Evolutionary conservation across 2,329 filamentous ascomycete genomes (phyloP), one percentile per base, ranked within the genome.

Genomic region (Nemania sp.): DNA sequence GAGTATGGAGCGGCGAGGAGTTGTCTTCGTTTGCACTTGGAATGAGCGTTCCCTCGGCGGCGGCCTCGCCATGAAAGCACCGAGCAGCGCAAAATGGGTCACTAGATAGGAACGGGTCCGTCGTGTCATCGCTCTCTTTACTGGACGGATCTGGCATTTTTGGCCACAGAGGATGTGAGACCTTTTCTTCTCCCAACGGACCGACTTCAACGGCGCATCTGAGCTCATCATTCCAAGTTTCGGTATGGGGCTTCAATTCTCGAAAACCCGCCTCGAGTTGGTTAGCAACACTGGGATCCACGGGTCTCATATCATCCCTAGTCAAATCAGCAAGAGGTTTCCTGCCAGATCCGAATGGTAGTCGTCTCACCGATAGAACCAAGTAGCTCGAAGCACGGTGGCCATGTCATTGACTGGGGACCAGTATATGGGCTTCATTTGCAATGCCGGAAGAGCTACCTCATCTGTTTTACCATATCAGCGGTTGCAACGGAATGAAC

Each of bases 391-490:
- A 59, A 90, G 83, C 1, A 98, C 92, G 37, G 87, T 81, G 6
- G 91, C 89, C 34, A 96, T 85, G 71, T 98, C 95, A 69, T 96
- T 92, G 34, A 98, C 84, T 7, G 95, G 94, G 17, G 90, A 93
- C 95, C 95, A 99, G 73, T 99, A 99, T 61, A 98, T 97, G 0
- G 95, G 95, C 74, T 93, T 91, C 92, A 99, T 96, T 70, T 91
- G 83, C 35, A 96, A 78, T 54, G 84, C 84, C 20, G 94, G 92
- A 68, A 98, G 81, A 59, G 90, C 87, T 1, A 98, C 94, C 70
- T 93, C 85, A 73, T 99, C 64, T 67, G 42, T 46, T 45, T 21
- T 11, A 15, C 25, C 12, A 37, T 43, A 25, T 63, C 15, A 65
- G 58, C 46, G 43, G 10, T 21, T 42, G 12, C 32, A 32, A n/a